Conservation (phyloP, 345 rosid genomes). For the Streptanthus diversifolius region DNA sequence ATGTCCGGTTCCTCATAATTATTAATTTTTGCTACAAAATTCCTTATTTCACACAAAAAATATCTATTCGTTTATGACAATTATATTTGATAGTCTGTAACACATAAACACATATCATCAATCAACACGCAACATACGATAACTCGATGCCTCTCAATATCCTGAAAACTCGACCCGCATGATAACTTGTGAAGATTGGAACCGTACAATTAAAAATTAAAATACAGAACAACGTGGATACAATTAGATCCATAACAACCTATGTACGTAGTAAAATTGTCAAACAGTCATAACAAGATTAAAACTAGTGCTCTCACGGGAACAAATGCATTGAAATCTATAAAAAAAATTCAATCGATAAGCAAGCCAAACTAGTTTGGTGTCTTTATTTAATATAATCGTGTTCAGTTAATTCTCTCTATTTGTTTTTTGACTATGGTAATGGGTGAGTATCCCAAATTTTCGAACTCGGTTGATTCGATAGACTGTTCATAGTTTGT, state of each 20-base stretch:
- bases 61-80: not conserved
- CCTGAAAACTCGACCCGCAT: not conserved
- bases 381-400: not conserved
- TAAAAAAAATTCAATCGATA: not conserved
- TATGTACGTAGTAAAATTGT: not conserved
- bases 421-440: not conserved
- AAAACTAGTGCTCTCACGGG: not conserved
- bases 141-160: not conserved
- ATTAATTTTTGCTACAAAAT: not conserved
- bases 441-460: not conserved
- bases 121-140: not conserved
- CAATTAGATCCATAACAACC: not conserved
- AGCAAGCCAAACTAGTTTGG: not conserved
- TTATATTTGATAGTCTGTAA: not conserved
- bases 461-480: not conserved
- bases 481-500: not conserved
- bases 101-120: not conserved
- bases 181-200: constrained; percentile 13
- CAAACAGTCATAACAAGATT: not conserved
- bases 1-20: not conserved
- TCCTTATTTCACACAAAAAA: not conserved
- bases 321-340: not conserved
- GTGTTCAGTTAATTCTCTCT: not conserved
- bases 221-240: not conserved
- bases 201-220: not conserved